phyloP scores from a whole-genome alignment of 176 grass and related monocot genomes.

The Oryza punctata region DNA sequence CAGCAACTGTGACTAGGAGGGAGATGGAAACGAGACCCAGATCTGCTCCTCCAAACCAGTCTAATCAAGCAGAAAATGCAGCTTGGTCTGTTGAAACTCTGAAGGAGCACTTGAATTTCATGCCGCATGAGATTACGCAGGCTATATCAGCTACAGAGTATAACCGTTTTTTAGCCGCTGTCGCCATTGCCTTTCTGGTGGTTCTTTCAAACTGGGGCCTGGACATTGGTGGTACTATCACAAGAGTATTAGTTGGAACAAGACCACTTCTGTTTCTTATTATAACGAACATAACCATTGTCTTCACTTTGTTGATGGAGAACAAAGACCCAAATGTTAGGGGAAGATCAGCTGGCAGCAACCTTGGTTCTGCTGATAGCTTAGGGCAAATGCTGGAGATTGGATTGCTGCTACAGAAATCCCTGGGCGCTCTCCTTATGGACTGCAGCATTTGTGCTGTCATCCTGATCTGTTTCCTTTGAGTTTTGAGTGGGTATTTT shows the following conservation, averaged over 20 bases:
- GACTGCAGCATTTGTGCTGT: conserved; percentile 76
- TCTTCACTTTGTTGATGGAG: conserved; percentile 56
- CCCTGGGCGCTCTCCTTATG: conserved; percentile 55
- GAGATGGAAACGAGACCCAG: conserved; percentile 16
- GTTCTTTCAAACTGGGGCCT: conserved; percentile 58
- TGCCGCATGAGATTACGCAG: conserved; percentile 50
- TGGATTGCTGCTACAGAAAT: conserved; percentile 61
- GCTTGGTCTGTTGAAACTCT: conserved; percentile 39
- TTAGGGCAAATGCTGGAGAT: conserved; percentile 59
- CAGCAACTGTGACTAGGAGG: conserved; percentile 1
- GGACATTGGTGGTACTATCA: conserved; percentile 43
- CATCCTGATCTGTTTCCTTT: conserved; percentile 73
- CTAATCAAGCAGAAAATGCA: conserved; percentile 29
- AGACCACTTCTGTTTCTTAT: conserved; percentile 74
- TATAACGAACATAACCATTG: conserved; percentile 60
- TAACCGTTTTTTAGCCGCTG: conserved; percentile 56
- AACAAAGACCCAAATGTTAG: conserved; percentile 38
- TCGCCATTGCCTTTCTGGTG: conserved; percentile 57
- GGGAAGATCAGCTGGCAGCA: conserved; percentile 26
- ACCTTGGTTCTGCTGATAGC: conserved; percentile 51
- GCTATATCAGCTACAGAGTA: conserved; percentile 66
- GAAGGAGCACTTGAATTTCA: conserved; percentile 50
- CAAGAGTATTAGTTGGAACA: conserved; percentile 49
- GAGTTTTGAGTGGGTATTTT: conserved; percentile 39
- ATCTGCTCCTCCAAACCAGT: conserved; percentile 21